phyloP scores from a whole-genome alignment of 2,329 filamentous ascomycete species.

The Aureobasidium mangrovei region DNA sequence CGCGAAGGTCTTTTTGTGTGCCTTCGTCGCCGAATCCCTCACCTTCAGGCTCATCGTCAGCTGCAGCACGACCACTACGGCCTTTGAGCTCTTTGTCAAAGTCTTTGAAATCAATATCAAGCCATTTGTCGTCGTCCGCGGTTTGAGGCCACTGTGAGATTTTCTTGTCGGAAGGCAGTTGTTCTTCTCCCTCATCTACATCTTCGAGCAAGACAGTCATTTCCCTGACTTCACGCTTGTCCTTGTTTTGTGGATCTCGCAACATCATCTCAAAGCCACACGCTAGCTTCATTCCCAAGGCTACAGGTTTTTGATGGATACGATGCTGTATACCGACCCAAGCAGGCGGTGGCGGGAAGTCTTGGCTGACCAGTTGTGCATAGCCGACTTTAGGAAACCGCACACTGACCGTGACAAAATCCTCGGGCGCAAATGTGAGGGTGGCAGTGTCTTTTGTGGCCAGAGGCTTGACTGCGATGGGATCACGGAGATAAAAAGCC shows the following conservation, averaged over 20 bases:
- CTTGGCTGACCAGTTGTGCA: constrained; percentile 81
- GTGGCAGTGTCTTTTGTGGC: constrained; percentile 44
- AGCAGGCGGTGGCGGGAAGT: constrained; percentile 58
- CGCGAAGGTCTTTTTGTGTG: constrained; percentile 68
- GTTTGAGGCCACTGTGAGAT: constrained; percentile 59
- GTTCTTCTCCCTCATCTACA: constrained; percentile 59
- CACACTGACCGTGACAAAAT: constrained; percentile 70
- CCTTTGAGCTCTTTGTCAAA: constrained; percentile 72
- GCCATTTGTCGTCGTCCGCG: constrained; percentile 83
- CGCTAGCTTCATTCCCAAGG: constrained; percentile 80
- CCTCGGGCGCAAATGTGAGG: constrained; percentile 62
- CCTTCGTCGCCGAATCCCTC: constrained; percentile 52
- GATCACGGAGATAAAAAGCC: constrained; percentile 85
- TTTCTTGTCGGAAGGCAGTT: constrained; percentile 63
- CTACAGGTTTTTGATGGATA: constrained; percentile 35
- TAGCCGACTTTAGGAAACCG: constrained; percentile 85
- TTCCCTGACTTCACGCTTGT: constrained; percentile 63
- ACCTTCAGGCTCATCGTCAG: constrained; percentile 18
- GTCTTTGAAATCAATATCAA: constrained; percentile 84
- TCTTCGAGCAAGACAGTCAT: constrained; percentile 70
- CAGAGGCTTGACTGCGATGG: constrained; percentile 62
- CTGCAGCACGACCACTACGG: constrained; percentile 29
- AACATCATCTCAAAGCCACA: constrained; percentile 88
- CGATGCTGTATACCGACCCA: constrained; percentile 41
- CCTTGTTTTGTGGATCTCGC: constrained; percentile 55